A percentile compares a stretch with the other conserved stretches of the same genome.
These are phyloP conservation scores for Aspergillus uvarum DNA, from an alignment of 2,329 filamentous ascomycete species.

Conservation along the genomic window DNA sequence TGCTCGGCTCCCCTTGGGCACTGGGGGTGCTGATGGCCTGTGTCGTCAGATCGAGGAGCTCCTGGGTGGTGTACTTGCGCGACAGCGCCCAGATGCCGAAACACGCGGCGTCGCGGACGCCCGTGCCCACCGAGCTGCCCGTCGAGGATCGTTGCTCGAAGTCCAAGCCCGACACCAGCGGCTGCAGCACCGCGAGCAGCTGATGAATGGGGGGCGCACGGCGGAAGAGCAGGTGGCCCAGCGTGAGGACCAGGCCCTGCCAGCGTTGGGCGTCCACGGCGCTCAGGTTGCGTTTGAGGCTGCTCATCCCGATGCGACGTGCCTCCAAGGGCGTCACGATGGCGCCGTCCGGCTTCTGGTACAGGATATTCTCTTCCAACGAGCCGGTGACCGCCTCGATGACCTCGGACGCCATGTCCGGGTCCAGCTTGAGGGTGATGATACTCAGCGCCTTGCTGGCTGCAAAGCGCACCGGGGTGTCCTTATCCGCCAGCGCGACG, in stretches of 20 bases:
- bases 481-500: constrained; percentile 75
- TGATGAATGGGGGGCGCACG: constrained; percentile 71
- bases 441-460: constrained; percentile 91
- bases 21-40: constrained; percentile 31
- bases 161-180: constrained; percentile 73
- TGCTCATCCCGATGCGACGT: constrained; percentile 36
- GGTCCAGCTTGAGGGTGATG: constrained; percentile 74
- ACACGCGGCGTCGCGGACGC: constrained; percentile 91
- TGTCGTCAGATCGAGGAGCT: constrained; percentile 64
- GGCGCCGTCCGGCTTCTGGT: constrained; percentile 48
- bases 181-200: constrained; percentile 71
- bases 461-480: constrained; percentile 85
- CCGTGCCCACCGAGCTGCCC: constrained; percentile 81
- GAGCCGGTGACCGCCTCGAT: constrained; percentile 79
- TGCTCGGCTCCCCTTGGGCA: constrained; percentile 34
- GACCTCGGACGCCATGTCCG: constrained; percentile 80
- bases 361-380: constrained; percentile 62
- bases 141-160: constrained; percentile 88
- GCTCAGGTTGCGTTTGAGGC: constrained; percentile 59
- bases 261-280: constrained; percentile 80
- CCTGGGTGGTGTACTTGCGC: constrained; percentile 76
- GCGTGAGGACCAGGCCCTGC: constrained; percentile 87
- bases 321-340: constrained; percentile 39
- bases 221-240: constrained; percentile 83
- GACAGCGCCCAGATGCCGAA: constrained; percentile 95